phyloP scores from a whole-genome alignment of 257 asterid species.

The Parsonsia alboflavescens region DNA sequence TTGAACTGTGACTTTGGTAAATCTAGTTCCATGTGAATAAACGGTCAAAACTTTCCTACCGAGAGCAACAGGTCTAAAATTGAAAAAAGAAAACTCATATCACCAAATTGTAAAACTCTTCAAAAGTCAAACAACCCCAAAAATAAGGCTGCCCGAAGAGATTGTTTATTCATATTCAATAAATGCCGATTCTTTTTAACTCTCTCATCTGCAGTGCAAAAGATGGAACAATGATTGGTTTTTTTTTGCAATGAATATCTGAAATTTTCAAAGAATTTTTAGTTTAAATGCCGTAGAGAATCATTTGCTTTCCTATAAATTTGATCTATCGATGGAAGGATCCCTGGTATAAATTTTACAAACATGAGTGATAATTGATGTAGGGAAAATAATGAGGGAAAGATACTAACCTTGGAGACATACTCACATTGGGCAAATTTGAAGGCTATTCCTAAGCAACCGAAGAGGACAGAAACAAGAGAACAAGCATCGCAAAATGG shows the following conservation, averaged over 20 bases:
- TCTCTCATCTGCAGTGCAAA: neutral
- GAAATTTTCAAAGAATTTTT: neutral
- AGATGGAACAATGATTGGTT: neutral
- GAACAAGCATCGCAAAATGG: constrained; percentile 82
- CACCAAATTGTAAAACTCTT: neutral
- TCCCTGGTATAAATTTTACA: neutral
- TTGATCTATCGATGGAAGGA: neutral
- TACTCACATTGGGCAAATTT: constrained; percentile 92
- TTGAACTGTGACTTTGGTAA: neutral
- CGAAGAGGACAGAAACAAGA: constrained; percentile 83
- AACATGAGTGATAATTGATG: too few species aligned
- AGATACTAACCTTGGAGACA: constrained; percentile 58
- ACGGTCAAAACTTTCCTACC: neutral
- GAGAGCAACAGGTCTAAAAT: neutral
- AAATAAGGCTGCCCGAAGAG: neutral
- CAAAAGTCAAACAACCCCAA: neutral
- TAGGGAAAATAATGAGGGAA: neutral
- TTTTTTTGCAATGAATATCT: neutral
- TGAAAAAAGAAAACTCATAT: neutral
- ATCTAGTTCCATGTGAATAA: neutral
- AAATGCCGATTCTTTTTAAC: too few species aligned
- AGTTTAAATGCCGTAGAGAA: neutral
- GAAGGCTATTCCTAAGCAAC: constrained; percentile 82
- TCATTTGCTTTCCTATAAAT: neutral
- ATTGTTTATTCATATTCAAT: neutral